Percentiles rank a stretch among this genome's conserved stretches.
Evolutionary conservation across 2,329 filamentous ascomycete genomes (phyloP).

Genomic region (Oidium heveae): DNA sequence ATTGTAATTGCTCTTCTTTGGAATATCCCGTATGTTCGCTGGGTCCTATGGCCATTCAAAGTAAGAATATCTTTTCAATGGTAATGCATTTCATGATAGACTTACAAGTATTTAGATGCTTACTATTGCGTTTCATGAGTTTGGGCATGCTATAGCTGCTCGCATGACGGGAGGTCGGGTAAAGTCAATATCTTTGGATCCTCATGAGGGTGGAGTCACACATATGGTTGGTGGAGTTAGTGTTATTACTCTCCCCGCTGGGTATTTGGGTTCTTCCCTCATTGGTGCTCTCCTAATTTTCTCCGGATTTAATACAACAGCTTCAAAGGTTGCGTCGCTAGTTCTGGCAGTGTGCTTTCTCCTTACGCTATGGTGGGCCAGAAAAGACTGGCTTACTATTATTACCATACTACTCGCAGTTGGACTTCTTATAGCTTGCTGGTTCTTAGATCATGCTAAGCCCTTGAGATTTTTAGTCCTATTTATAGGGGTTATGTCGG

Average conservation of each 20-base stretch:
- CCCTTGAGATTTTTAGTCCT: constrained; percentile 50
- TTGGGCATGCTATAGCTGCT: constrained; percentile 50
- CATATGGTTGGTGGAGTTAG: constrained; percentile 49
- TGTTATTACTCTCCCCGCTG: constrained; percentile 48
- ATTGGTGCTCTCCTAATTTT: constrained; percentile 58
- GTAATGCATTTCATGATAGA: neutral
- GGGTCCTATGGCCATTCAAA: constrained; percentile 61
- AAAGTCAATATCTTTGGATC: constrained; percentile 49
- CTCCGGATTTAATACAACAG: constrained; percentile 59
- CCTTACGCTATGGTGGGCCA: constrained; percentile 61
- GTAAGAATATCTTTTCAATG: constrained; percentile 16
- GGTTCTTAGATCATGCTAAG: constrained; percentile 58
- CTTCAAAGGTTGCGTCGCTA: constrained; percentile 54
- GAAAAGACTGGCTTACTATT: constrained; percentile 55
- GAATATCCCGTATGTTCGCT: constrained; percentile 55
- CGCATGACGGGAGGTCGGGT: constrained; percentile 49
- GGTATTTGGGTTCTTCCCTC: constrained; percentile 52
- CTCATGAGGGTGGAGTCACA: constrained; percentile 53
- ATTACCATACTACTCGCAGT: constrained; percentile 43
- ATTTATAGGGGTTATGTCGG: constrained; percentile 64
- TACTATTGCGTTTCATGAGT: constrained; percentile 62
- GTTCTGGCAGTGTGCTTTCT: constrained; percentile 49
- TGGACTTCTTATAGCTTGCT: constrained; percentile 44
- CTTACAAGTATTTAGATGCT: constrained; percentile 31
- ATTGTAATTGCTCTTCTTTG: constrained; percentile 52